These are phyloP conservation scores for Sugiyamaella japonica DNA, from an alignment of 1,139 yeast genomes.

Conservation along the genomic window DNA sequence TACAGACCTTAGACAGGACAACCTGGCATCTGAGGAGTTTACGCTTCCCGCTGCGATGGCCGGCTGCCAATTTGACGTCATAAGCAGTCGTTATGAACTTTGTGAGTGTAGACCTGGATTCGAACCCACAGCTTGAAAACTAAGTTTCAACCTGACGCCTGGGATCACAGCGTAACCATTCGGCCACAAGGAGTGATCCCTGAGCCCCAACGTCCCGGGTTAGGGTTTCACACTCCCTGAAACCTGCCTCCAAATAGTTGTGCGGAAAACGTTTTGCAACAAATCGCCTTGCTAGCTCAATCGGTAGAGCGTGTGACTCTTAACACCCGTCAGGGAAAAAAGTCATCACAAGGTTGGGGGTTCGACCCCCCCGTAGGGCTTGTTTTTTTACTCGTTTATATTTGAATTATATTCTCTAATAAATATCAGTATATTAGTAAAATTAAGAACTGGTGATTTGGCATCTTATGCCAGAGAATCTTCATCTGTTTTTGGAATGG, in stretches of 20 bases:
- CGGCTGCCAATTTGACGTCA: too few relatives aligned
- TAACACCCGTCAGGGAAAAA: constrained; percentile 21
- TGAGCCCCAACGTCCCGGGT: too few relatives aligned
- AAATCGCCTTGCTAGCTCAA: constrained; percentile 29
- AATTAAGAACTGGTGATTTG: neutral
- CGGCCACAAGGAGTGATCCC: too few relatives aligned
- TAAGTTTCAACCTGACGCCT: too few relatives aligned
- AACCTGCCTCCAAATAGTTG: neutral
- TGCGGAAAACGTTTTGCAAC: neutral
- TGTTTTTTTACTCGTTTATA: constrained; percentile 12
- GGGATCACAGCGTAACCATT: too few relatives aligned
- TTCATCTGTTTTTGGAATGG: neutral
- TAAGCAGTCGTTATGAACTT: too few relatives aligned
- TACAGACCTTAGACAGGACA: too few relatives aligned
- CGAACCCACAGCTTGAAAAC: too few relatives aligned
- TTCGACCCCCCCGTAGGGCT: constrained; percentile 33
- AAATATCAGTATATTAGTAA: neutral
- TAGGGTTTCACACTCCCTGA: too few relatives aligned
- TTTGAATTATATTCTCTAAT: neutral
- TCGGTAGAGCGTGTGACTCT: constrained; percentile 33
- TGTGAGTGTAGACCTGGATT: too few relatives aligned
- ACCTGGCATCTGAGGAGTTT: too few relatives aligned
- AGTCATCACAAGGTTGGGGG: constrained; percentile 32
- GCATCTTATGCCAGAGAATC: neutral
- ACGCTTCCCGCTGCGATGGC: too few relatives aligned